A percentile compares a stretch with the other conserved stretches of the same genome.
Conservation (phyloP, 495 filamentous ascomycete genomes). For the Aspergillus avenaceus region DNA sequence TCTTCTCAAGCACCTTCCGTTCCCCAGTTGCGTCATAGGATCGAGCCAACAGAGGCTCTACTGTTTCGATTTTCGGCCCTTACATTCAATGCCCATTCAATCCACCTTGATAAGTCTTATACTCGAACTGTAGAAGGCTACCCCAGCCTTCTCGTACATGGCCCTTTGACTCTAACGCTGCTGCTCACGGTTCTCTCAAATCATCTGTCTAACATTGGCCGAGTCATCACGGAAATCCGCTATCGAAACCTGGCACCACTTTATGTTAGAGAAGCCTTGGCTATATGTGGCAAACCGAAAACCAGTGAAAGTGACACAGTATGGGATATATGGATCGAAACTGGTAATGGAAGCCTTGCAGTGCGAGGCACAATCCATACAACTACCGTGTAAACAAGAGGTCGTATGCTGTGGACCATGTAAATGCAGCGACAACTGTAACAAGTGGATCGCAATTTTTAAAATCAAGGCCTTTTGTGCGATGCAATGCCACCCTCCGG, state of each 20-base stretch:
- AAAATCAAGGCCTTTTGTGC: too few species aligned
- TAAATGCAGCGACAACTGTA: background rate
- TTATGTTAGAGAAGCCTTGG: conserved; percentile 63
- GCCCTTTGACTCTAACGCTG: conserved; percentile 73
- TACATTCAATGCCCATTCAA: conserved; percentile 80
- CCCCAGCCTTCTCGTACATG: conserved; percentile 73
- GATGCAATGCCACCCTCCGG: too few species aligned
- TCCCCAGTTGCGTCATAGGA: conserved; percentile 55
- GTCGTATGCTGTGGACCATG: background rate
- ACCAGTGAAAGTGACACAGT: conserved; percentile 12
- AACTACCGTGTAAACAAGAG: background rate
- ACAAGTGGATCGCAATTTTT: too few species aligned
- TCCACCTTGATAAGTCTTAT: conserved; percentile 76
- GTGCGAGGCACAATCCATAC: conserved; percentile 50
- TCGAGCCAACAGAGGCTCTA: conserved; percentile 59
- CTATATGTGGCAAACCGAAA: conserved; percentile 50
- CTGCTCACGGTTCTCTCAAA: conserved; percentile 61
- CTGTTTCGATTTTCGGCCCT: conserved; percentile 84
- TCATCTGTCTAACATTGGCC: conserved; percentile 33
- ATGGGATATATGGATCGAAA: conserved; percentile 69
- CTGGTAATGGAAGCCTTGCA: conserved; percentile 51
- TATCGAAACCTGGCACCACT: conserved; percentile 84
- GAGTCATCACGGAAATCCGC: conserved; percentile 50
- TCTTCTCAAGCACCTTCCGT: conserved; percentile 27
- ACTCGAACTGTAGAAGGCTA: conserved; percentile 68